Conservation (phyloP, 2,329 filamentous ascomycete genomes). For the Laburnicola sp. region DNA sequence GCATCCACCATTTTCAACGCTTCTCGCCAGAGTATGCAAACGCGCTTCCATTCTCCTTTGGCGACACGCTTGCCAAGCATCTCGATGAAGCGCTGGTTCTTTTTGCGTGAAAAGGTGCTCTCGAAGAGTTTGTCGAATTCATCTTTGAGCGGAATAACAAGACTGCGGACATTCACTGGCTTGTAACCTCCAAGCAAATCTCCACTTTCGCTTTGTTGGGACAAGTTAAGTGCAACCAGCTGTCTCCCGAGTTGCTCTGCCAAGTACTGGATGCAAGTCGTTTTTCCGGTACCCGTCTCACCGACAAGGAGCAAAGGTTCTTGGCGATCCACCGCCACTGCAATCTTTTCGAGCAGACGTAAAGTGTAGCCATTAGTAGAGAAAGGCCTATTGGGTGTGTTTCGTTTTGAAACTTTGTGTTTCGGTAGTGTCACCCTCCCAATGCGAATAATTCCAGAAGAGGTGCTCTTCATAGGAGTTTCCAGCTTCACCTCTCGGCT, state of each 20-base stretch:
- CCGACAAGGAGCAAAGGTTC: conserved; percentile 95
- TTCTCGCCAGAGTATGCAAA: conserved; percentile 84
- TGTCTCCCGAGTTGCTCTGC: conserved; percentile 82
- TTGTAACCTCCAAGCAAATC: conserved; percentile 96
- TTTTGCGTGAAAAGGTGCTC: conserved; percentile 81
- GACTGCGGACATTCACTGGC: conserved; percentile 83
- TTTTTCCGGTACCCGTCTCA: conserved; percentile 98
- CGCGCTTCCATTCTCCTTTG: conserved; percentile 83
- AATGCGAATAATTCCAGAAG: conserved; percentile 36
- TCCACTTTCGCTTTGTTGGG: conserved; percentile 96
- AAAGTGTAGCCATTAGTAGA: conserved; percentile 86
- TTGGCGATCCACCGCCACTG: conserved; percentile 76
- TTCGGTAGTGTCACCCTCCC: conserved; percentile 53
- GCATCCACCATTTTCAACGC: conserved; percentile 81
- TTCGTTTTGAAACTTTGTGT: conserved; percentile 46
- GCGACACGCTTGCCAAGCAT: conserved; percentile 77
- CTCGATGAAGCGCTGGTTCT: conserved; percentile 80
- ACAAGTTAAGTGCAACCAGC: conserved; percentile 90
- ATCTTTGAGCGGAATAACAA: conserved; percentile 88
- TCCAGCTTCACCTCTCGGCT: conserved; percentile 69
- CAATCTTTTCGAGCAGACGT: conserved; percentile 83
- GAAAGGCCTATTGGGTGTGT: conserved; percentile 61
- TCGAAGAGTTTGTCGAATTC: conserved; percentile 90
- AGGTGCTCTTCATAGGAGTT: conserved; percentile 34
- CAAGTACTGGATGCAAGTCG: conserved; percentile 90